Evolutionary conservation across 805 yeast genomes (phyloP).

Genomic region (Kluyveromyces aestuarii): DNA sequence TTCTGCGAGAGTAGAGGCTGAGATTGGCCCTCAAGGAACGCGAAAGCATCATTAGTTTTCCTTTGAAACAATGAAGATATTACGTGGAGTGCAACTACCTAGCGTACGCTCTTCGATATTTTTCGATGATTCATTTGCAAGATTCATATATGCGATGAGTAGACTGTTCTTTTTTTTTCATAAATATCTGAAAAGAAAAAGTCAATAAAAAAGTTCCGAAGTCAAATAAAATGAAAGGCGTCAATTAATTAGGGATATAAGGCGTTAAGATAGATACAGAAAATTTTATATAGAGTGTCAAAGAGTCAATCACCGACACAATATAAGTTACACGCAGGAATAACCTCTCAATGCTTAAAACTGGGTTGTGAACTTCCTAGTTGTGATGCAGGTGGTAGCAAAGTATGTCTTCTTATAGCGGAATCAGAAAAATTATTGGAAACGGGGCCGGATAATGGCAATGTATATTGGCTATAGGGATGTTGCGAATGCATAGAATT

Average conservation of each 20-base stretch:
- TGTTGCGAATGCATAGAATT: conserved; percentile 90
- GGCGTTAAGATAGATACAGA: not conserved
- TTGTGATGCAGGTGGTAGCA: conserved; percentile 1
- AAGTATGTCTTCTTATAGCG: not conserved
- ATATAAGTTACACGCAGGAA: not conserved
- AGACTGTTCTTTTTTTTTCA: not conserved
- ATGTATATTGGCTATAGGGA: conserved; percentile 92
- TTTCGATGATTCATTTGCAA: not conserved
- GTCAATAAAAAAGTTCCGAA: too few relatives aligned
- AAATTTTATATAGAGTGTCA: not conserved
- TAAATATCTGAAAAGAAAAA: not conserved
- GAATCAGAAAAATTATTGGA: not conserved
- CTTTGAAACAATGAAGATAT: not conserved
- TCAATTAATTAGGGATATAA: not conserved
- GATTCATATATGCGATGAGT: not conserved
- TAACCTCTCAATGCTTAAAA: not conserved
- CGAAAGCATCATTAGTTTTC: not conserved
- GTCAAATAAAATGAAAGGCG: not conserved
- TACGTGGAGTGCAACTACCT: not conserved
- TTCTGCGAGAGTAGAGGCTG: not conserved
- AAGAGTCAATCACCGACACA: not conserved
- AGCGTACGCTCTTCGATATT: not conserved
- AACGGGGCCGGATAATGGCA: conserved; percentile 20
- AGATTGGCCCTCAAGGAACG: not conserved
- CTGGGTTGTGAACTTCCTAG: not conserved